These are phyloP conservation scores for Litchi chinensis DNA, from an alignment of 345 rosid species.

Conservation along the genomic window DNA sequence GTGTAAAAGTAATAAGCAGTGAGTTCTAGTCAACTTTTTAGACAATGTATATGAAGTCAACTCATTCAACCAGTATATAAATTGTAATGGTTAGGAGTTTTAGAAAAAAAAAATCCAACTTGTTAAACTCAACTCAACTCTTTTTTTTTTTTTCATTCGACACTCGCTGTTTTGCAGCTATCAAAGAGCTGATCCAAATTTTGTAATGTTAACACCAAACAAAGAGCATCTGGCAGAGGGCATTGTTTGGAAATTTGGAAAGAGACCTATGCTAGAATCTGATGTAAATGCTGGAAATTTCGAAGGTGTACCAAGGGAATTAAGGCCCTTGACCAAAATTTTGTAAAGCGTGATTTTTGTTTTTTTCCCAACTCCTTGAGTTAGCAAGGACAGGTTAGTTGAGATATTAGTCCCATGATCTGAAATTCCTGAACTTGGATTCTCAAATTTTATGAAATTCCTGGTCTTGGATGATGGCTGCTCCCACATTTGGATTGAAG, in stretches of 20 bases:
- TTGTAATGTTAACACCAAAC: conserved; percentile 80
- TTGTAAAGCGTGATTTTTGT: conserved; percentile 33
- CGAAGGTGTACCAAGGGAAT: conserved; percentile 60
- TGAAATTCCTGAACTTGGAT: neutral
- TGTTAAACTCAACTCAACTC: neutral
- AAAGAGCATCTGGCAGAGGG: conserved; percentile 94
- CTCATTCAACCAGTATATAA: no score
- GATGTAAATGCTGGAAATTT: conserved; percentile 74
- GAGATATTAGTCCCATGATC: neutral
- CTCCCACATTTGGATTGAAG: neutral
- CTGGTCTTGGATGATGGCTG: neutral
- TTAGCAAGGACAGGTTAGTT: neutral
- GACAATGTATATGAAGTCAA: neutral
- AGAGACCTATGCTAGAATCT: conserved; percentile 74
- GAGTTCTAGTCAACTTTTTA: neutral
- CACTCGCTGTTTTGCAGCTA: conserved; percentile 53
- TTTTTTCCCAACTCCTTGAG: neutral
- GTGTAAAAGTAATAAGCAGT: neutral
- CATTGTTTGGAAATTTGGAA: conserved; percentile 64
- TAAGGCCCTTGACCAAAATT: conserved; percentile 69
- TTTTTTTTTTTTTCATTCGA: neutral
- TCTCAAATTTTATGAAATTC: neutral
- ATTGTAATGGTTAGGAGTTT: neutral
- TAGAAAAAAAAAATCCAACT: no score
- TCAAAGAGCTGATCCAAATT: conserved; percentile 93